phyloP scores from a whole-genome alignment of 768 basidiomycete species.

The Piloderma croceum region DNA sequence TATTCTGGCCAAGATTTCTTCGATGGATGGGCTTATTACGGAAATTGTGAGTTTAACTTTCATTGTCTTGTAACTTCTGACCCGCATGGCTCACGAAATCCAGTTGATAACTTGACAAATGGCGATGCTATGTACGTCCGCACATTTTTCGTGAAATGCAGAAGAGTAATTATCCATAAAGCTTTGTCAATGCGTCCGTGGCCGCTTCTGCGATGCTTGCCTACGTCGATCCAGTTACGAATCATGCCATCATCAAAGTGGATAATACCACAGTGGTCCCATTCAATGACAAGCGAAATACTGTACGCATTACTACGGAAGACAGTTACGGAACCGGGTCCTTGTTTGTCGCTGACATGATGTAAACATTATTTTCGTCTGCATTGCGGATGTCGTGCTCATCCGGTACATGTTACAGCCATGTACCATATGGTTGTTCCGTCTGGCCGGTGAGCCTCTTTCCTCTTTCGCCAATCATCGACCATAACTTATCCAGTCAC shows the following conservation, averaged over 20 bases:
- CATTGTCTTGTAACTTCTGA: too few relatives aligned
- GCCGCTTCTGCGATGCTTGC: conserved; percentile 49
- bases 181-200: conserved; percentile 41
- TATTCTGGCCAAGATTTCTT: conserved; percentile 63
- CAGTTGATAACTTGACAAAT: conserved; percentile 67
- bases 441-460: too few relatives aligned
- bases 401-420: too few relatives aligned
- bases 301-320: conserved; percentile 56
- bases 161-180: conserved; percentile 16
- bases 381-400: too few relatives aligned
- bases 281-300: conserved; percentile 56
- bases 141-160: not conserved
- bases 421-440: conserved; percentile 64
- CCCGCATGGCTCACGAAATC: conserved; percentile 4
- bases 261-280: conserved; percentile 59
- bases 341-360: conserved; percentile 59
- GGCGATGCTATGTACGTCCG: conserved; percentile 49
- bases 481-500: too few relatives aligned
- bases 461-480: too few relatives aligned
- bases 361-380: too few relatives aligned
- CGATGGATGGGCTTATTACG: conserved; percentile 62
- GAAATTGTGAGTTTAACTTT: conserved; percentile 37
- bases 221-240: conserved; percentile 55
- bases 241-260: conserved; percentile 71
- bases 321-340: conserved; percentile 55